Percentiles rank a stretch among this genome's conserved stretches.
Evolutionary conservation across 306 rosid species (phyloP).

Genomic region (Betula pendula): DNA sequence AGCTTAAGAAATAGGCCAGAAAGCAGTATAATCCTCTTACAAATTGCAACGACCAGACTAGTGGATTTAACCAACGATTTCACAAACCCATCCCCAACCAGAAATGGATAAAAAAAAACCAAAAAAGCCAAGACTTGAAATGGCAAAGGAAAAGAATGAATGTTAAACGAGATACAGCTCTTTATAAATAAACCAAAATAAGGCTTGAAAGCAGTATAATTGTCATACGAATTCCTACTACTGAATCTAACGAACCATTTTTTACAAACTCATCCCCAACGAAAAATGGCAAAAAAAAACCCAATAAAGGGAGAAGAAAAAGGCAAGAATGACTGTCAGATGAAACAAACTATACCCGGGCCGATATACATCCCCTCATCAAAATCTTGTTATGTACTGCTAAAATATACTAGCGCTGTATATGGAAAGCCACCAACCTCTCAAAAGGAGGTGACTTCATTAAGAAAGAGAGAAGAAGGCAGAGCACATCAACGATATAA

Average conservation of each 20-base stretch:
- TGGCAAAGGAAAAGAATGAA: not conserved
- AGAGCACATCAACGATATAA: constrained; percentile 20
- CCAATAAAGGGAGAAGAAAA: not conserved
- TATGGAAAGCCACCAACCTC: constrained; percentile 34
- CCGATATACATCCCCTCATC: constrained; percentile 38
- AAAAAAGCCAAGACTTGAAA: not conserved
- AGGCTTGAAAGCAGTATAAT: not conserved
- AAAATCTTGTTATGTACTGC: constrained; percentile 48
- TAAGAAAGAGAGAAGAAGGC: constrained; percentile 2
- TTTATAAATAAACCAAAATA: not conserved
- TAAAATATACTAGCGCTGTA: constrained; percentile 39
- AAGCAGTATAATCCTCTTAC: not conserved
- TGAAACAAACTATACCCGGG: constrained; percentile 34
- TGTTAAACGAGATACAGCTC: not conserved
- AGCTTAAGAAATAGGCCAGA: too few relatives aligned
- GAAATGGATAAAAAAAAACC: not conserved
- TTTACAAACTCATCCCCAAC: constrained; percentile 13
- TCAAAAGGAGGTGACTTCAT: constrained; percentile 24
- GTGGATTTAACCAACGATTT: not conserved
- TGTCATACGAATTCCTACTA: not conserved
- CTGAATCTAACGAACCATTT: not conserved
- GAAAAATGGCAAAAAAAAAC: not conserved
- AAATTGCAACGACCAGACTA: not conserved
- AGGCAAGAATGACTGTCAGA: not conserved
- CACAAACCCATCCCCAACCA: not conserved